Percentiles rank a stretch among this genome's conserved stretches.
These are phyloP conservation scores for Triticum turgidum DNA, from an alignment of 176 grass and related monocot genomes.

Conservation along the genomic window DNA sequence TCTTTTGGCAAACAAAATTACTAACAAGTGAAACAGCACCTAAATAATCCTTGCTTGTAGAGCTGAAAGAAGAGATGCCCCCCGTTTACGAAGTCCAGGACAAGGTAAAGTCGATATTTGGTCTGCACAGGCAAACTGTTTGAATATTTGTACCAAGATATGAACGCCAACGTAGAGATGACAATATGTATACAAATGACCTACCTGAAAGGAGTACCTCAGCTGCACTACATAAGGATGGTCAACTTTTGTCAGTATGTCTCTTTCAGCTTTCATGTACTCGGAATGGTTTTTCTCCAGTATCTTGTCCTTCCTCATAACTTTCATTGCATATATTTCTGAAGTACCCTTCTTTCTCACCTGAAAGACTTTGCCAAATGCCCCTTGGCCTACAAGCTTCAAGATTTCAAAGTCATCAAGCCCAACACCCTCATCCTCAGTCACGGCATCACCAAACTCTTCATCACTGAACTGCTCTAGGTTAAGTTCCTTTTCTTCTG, in stretches of 20 bases:
- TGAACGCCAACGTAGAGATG: slow-evolving; percentile 7
- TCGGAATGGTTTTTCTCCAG: slow-evolving; percentile 88
- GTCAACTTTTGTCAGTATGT: slow-evolving; percentile 94
- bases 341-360: slow-evolving; percentile 88
- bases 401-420: slow-evolving; percentile 90
- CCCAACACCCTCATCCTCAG: slow-evolving; percentile 51
- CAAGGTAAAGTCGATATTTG: slow-evolving; percentile 88
- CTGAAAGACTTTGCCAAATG: slow-evolving; percentile 97
- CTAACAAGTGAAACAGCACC: slow-evolving; percentile 37
- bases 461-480: slow-evolving; percentile 50
- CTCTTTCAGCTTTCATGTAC: slow-evolving; percentile 96
- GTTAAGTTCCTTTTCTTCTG: slow-evolving; percentile 43
- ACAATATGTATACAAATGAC: not conserved
- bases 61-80: slow-evolving; percentile 98
- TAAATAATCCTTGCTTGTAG: slow-evolving; percentile 92
- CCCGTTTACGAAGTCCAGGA: slow-evolving; percentile 93
- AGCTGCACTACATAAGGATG: slow-evolving; percentile 95
- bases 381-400: slow-evolving; percentile 94
- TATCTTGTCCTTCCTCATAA: slow-evolving; percentile 97
- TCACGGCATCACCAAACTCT: slow-evolving; percentile 31
- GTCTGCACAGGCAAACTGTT: slow-evolving; percentile 53
- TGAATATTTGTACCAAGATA: slow-evolving; percentile 25
- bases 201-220: slow-evolving; percentile 96
- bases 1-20: slow-evolving; percentile 13
- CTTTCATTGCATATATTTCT: slow-evolving; percentile 98